phyloP scores from a whole-genome alignment of 352 stramenopile genomes.

The Peronosclerospora sorghi region DNA sequence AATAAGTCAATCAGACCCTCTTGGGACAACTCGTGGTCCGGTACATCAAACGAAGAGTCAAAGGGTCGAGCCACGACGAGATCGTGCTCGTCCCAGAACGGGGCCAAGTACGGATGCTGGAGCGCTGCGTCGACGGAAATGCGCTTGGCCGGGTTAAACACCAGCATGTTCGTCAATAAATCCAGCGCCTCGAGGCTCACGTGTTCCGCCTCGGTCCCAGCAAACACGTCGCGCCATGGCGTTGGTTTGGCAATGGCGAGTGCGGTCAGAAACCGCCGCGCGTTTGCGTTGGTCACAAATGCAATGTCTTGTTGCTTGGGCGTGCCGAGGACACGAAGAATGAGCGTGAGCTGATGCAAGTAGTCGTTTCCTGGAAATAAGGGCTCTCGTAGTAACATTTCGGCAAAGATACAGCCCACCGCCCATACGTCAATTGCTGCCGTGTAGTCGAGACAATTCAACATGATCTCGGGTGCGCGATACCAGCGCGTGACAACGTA shows the following conservation, averaged over 20 bases:
- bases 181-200: slow-evolving; percentile 45
- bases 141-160: slow-evolving; percentile 64
- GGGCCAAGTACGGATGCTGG: slow-evolving; percentile 55
- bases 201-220: slow-evolving; percentile 14
- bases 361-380: slow-evolving; percentile 89
- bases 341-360: slow-evolving; percentile 76
- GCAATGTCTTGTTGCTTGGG: slow-evolving; percentile 65
- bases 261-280: slow-evolving; percentile 80
- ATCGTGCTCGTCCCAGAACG: slow-evolving; percentile 83
- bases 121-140: slow-evolving; percentile 51
- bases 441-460: slow-evolving; percentile 92
- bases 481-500: slow-evolving; percentile 78
- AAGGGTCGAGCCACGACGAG: slow-evolving; percentile 27
- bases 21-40: slow-evolving; percentile 52
- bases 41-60: slow-evolving; percentile 59
- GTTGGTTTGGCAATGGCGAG: slow-evolving; percentile 62
- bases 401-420: slow-evolving; percentile 97
- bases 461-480: slow-evolving; percentile 88
- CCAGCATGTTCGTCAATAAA: slow-evolving; percentile 50
- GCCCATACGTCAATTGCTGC: slow-evolving; percentile 90
- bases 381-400: slow-evolving; percentile 93
- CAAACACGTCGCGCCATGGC: slow-evolving; percentile 57
- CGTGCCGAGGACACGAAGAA: slow-evolving; percentile 57
- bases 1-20: slow-evolving; percentile 46
- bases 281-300: slow-evolving; percentile 87